These are phyloP conservation scores for Sarocladiaceae sp. DNA, from an alignment of 2,329 filamentous ascomycete genomes.

Conservation along the genomic window DNA sequence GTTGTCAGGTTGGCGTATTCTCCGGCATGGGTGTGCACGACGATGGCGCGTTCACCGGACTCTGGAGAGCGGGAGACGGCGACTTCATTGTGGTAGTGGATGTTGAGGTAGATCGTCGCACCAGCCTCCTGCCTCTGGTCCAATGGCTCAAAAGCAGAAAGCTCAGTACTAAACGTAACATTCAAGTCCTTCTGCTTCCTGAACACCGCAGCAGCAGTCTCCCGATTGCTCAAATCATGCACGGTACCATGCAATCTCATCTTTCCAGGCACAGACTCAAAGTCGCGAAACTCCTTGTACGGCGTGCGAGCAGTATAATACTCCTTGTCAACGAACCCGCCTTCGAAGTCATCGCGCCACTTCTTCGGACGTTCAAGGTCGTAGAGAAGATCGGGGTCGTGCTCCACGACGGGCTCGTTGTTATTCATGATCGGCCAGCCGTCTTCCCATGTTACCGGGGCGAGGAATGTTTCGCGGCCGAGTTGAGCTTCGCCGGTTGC, in stretches of 20 bases:
- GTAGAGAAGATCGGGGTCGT: not conserved
- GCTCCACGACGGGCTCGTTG: conserved; percentile 12
- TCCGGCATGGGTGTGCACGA: not conserved
- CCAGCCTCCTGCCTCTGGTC: not conserved
- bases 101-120: not conserved
- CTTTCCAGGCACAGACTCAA: not conserved
- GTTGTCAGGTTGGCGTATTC: not conserved
- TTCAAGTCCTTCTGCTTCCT: conserved; percentile 25
- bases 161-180: conserved; percentile 20
- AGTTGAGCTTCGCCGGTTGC: conserved; percentile 22
- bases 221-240: conserved; percentile 22
- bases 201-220: conserved; percentile 23
- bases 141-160: not conserved
- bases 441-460: conserved; percentile 18
- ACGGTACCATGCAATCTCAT: conserved; percentile 28
- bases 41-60: not conserved
- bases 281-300: conserved; percentile 12
- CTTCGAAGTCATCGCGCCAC: not conserved
- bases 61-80: not conserved
- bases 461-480: conserved; percentile 19
- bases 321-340: not conserved
- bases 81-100: conserved; percentile 2
- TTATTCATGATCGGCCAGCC: conserved; percentile 20
- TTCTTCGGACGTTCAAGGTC: not conserved
- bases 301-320: conserved; percentile 11